Evolutionary conservation across 169 alveolate genomes (phyloP), one percentile per base, ranked within the genome.

Genomic region (Cryptosporidium viatorum): DNA sequence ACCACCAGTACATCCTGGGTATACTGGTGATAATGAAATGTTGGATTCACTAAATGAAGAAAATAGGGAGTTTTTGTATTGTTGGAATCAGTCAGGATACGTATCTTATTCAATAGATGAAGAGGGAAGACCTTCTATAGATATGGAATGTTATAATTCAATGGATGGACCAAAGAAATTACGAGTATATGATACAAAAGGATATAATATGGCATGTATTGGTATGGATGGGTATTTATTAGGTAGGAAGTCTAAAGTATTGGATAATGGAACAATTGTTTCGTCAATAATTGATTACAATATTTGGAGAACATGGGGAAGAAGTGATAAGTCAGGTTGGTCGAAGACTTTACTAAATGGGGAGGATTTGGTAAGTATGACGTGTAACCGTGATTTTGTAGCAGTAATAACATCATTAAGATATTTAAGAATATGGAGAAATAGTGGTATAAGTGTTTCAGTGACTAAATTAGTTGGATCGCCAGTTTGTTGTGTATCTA

Each of bases 231-330:
- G 89, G 8, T 80, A 80, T 60, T 10, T 80, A 60, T 62, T 80
- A 16, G 89, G 80, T 7, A 80, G 89, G 16, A 80, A 80, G 35
- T 31, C 89, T 21, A 80, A 80, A 33, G 31, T 67, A 41, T 67
- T 80, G 23, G 75, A 80, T 18, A 80, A 80, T 62, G 89, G 89
- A 0, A 62, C 71, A 39, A 31, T 43, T 23, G 31, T 80, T 31
- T 43, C 80, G 21, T 80, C 89, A 18, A 43, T 80, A 43, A 39
- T 80, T 0, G 89, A 80, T 23, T 80, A 80, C 35, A 60, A 67
- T 80, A 37, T 62, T 7, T 80, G 89, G 89, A 62, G 80, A 65
- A 80, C 89, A 14, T 80, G 89, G 89, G 89, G 89, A 39, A 80
- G 89, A n/a, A 80, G 39, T 45, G 89, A 80, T 62, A 80, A 80